Conservation (phyloP, 148 eudicot genomes). For the Selenicereus undatus region DNA sequence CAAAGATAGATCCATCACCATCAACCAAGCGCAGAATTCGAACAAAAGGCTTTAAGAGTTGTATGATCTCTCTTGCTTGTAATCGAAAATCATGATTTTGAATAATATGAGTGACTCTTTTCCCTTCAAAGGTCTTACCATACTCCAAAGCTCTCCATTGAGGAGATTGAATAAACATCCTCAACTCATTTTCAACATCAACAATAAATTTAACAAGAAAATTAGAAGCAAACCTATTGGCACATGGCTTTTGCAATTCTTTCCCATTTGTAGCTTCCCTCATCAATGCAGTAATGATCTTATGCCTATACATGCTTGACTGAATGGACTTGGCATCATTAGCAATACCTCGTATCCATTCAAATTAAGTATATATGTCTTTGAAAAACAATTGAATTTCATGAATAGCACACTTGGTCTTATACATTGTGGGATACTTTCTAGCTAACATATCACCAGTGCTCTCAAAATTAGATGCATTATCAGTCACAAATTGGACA, state of each 20-base stretch:
- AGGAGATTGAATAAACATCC: neutral
- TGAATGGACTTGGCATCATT: constrained; percentile 3
- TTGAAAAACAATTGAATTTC: neutral
- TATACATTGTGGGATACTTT: neutral
- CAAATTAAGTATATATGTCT: neutral
- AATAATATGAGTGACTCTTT: neutral
- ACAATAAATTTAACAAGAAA: constrained; percentile 3
- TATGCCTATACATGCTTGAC: neutral
- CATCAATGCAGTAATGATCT: neutral
- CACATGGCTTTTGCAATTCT: neutral
- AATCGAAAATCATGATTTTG: neutral
- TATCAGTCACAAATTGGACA: neutral
- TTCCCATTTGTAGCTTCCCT: constrained; percentile 5
- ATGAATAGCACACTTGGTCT: neutral
- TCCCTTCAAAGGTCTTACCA: neutral
- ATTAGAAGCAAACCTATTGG: constrained; percentile 3
- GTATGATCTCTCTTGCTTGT: neutral
- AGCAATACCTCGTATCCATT: neutral
- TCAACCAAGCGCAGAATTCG: neutral
- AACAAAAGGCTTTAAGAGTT: neutral
- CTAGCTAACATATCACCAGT: too few relatives aligned
- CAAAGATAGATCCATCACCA: neutral
- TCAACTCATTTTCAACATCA: neutral
- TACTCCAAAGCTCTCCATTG: constrained; percentile 1
- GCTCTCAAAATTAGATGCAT: neutral